Evolutionary conservation across 2,329 filamentous ascomycete genomes (phyloP).

Genomic region (Fusarium miscanthi): DNA sequence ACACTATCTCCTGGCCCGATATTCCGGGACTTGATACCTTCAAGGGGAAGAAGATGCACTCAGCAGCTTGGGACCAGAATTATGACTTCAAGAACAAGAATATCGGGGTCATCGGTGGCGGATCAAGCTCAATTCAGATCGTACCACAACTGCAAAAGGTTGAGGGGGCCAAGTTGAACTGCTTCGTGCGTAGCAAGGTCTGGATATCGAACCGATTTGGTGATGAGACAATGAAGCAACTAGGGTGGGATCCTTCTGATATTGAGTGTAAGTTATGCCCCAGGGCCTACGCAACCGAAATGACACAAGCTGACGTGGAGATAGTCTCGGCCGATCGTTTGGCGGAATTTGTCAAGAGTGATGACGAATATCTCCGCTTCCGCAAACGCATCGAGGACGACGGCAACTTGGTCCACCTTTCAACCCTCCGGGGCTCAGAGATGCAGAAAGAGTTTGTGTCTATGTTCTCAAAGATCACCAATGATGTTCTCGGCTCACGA

Average conservation of each 20-base stretch:
- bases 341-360: not conserved
- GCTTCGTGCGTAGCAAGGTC: not conserved
- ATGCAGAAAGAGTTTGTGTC: not conserved
- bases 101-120: not conserved
- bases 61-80: not conserved
- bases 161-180: not conserved
- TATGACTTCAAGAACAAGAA: slow-evolving; percentile 2
- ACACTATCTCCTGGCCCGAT: not conserved
- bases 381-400: slow-evolving; percentile 1
- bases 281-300: too few species aligned
- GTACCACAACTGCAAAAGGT: not conserved
- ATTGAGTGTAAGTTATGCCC: not conserved
- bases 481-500: not conserved
- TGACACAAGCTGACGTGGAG: not conserved
- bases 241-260: not conserved
- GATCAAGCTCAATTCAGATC: not conserved
- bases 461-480: not conserved
- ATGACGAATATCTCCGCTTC: not conserved
- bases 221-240: not conserved
- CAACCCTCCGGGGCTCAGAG: not conserved
- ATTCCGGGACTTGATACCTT: not conserved
- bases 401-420: not conserved
- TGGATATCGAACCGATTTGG: slow-evolving; percentile 13
- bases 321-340: not conserved
- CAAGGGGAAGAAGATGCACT: slow-evolving; percentile 2